Evolutionary conservation across 1,139 yeast genomes (phyloP).

Genomic region (Candida sp.): DNA sequence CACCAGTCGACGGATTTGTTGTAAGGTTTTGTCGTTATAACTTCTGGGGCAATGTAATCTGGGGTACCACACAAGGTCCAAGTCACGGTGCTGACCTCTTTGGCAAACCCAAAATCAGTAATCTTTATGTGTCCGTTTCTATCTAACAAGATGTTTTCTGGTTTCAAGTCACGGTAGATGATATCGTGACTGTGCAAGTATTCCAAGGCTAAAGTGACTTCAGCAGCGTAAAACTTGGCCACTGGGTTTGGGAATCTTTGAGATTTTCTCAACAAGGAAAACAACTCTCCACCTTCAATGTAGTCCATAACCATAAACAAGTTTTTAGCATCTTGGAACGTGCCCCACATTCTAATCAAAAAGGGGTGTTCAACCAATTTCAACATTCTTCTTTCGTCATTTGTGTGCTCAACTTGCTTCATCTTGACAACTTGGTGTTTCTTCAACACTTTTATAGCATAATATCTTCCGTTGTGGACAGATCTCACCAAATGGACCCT

Average conservation of each 20-base stretch:
- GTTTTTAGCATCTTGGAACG: constrained; percentile 60
- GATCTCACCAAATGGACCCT: constrained; percentile 62
- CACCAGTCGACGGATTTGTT: constrained; percentile 70
- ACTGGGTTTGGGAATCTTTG: constrained; percentile 66
- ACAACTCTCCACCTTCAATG: constrained; percentile 66
- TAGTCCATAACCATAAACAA: constrained; percentile 68
- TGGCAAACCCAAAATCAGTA: constrained; percentile 67
- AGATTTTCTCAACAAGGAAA: constrained; percentile 59
- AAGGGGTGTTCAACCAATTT: constrained; percentile 63
- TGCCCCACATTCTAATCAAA: constrained; percentile 68
- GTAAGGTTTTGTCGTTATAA: constrained; percentile 63
- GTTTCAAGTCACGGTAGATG: constrained; percentile 63
- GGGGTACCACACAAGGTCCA: constrained; percentile 70
- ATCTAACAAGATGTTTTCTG: constrained; percentile 61
- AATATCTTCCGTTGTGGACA: constrained; percentile 62
- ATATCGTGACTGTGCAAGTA: constrained; percentile 62
- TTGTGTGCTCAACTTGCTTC: constrained; percentile 68
- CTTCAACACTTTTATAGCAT: constrained; percentile 62
- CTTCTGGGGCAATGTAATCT: constrained; percentile 68
- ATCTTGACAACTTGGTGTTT: constrained; percentile 63
- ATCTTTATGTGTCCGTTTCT: constrained; percentile 63
- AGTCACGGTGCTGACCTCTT: constrained; percentile 61
- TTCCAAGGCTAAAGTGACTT: constrained; percentile 60
- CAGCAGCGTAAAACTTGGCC: constrained; percentile 67
- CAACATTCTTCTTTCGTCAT: constrained; percentile 62